Percentiles rank a stretch among this genome's conserved stretches.
These are phyloP conservation scores for Dendrostoma leiphaemia DNA, from an alignment of 2,329 filamentous ascomycete species.

Conservation along the genomic window DNA sequence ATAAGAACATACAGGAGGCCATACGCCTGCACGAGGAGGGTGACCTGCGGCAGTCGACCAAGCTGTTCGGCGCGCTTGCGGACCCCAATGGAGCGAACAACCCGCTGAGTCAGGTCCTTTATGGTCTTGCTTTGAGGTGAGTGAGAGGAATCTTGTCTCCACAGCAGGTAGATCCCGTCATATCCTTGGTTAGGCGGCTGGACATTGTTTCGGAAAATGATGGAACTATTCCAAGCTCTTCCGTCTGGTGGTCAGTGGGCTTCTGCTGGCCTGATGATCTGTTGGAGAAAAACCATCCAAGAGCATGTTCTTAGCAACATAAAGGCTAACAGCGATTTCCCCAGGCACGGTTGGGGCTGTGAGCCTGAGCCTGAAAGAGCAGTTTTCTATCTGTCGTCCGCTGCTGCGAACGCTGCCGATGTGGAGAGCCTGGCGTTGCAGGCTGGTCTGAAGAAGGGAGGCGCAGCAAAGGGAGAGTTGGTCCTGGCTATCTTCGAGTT, in stretches of 20 bases:
- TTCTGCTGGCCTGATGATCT: too few species aligned
- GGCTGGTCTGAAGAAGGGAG: conserved; percentile 88
- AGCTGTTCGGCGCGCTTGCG: conserved; percentile 79
- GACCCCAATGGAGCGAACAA: conserved; percentile 85
- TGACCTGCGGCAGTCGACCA: conserved; percentile 75
- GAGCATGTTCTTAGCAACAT: neutral
- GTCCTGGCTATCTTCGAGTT: conserved; percentile 96
- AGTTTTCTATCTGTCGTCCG: conserved; percentile 80
- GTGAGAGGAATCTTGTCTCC: conserved; percentile 27
- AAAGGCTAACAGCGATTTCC: conserved; percentile 24
- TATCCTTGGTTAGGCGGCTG: too few species aligned
- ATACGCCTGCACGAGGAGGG: conserved; percentile 89
- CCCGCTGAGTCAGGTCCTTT: conserved; percentile 91
- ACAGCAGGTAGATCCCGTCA: neutral
- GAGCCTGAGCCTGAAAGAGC: conserved; percentile 68
- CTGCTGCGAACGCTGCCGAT: conserved; percentile 84
- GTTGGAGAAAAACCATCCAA: neutral
- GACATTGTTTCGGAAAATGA: neutral
- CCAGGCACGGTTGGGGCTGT: conserved; percentile 91
- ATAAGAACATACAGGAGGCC: conserved; percentile 86
- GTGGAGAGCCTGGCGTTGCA: conserved; percentile 83
- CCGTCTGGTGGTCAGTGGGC: too few species aligned
- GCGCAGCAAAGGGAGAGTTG: conserved; percentile 91
- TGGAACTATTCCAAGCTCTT: too few species aligned
- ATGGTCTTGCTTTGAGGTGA: conserved; percentile 84